Conservation (phyloP, 2,329 filamentous ascomycete species). For the Colletotrichum australisinense region DNA sequence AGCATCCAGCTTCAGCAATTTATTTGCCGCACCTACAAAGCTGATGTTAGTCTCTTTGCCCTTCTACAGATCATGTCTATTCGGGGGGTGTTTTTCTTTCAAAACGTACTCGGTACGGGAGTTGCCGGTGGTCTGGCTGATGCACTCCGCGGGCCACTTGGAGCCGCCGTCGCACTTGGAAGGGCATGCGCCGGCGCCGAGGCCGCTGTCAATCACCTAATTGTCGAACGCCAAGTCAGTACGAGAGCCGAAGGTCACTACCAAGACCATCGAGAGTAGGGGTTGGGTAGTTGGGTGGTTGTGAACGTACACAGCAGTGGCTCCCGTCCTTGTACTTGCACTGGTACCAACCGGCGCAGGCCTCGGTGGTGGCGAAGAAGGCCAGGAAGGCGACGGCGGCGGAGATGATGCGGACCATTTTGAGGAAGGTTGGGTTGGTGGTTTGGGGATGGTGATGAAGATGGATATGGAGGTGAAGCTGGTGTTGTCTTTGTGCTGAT, state of each 20-base stretch:
- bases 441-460: neutral
- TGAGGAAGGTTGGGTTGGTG: neutral
- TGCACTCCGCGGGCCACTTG: neutral
- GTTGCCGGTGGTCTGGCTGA: neutral
- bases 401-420: neutral
- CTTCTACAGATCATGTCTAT: too few species aligned
- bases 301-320: neutral
- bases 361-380: neutral
- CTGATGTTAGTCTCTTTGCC: neutral
- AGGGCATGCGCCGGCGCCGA: neutral
- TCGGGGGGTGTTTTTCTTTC: too few species aligned
- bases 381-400: neutral
- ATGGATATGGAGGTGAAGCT: neutral
- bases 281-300: neutral
- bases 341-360: neutral
- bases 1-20: neutral
- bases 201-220: neutral
- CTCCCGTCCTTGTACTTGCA: neutral
- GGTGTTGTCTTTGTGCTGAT: neutral
- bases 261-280: too few species aligned
- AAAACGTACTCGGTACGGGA: neutral
- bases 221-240: neutral
- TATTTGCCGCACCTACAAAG: neutral
- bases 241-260: too few species aligned
- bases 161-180: neutral